Conservation (phyloP, 768 basidiomycete species). For the Scleroderma bovista region DNA sequence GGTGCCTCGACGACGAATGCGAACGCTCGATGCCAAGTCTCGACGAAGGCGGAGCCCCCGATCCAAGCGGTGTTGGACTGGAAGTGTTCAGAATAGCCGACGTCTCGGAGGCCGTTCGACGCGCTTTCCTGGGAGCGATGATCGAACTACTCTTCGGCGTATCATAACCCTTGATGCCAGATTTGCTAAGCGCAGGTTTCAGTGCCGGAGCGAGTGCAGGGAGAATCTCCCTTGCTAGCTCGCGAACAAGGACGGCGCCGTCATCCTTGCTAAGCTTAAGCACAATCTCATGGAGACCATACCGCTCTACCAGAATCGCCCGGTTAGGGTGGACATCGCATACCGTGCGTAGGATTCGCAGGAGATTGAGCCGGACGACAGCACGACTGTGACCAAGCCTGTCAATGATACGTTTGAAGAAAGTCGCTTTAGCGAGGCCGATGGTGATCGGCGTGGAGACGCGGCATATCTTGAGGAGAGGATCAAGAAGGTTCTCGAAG, state of each 20-base stretch:
- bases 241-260: conserved; percentile 85
- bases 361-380: conserved; percentile 83
- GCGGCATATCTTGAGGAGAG: conserved; percentile 87
- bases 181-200: conserved; percentile 41
- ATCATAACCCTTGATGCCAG: conserved; percentile 27
- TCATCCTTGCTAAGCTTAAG: conserved; percentile 77
- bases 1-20: conserved; percentile 42
- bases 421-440: conserved; percentile 70
- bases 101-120: conserved; percentile 69
- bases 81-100: conserved; percentile 30
- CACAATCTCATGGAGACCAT: conserved; percentile 77
- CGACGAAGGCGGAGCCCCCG: conserved; percentile 10
- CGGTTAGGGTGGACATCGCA: conserved; percentile 90
- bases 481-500: conserved; percentile 89
- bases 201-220: conserved; percentile 71
- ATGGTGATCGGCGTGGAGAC: conserved; percentile 70
- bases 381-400: conserved; percentile 70
- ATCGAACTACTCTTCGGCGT: conserved; percentile 33
- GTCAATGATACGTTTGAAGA: conserved; percentile 87
- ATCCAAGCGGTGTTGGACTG: conserved; percentile 13
- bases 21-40: conserved; percentile 32
- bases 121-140: conserved; percentile 59
- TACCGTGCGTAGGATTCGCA: conserved; percentile 77
- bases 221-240: conserved; percentile 81
- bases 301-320: conserved; percentile 73